Conservation (phyloP, 176 grass and related monocot genomes). For the Aegilops tauschii region DNA sequence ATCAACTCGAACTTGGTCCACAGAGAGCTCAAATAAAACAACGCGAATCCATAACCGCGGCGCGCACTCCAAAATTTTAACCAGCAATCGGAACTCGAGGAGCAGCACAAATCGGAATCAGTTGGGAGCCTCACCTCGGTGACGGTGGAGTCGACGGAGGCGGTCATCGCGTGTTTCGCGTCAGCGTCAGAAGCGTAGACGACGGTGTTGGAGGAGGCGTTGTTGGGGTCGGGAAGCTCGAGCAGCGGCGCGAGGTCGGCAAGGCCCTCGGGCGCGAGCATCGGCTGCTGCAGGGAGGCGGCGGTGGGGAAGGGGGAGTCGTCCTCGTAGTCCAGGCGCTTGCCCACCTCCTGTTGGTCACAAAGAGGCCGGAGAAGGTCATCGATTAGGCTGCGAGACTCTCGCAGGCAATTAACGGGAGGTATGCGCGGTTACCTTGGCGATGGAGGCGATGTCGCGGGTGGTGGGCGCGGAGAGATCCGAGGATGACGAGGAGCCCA, state of each 20-base stretch:
- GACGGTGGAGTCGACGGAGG: background rate
- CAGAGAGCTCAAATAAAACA: too few relatives aligned
- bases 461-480: background rate
- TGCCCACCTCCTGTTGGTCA: background rate
- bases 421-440: background rate
- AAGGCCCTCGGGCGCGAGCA: background rate
- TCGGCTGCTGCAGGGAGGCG: background rate
- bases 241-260: background rate
- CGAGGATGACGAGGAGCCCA: background rate
- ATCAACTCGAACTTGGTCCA: too few relatives aligned
- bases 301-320: background rate
- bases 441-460: background rate
- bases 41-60: too few relatives aligned
- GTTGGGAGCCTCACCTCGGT: background rate
- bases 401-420: background rate
- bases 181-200: background rate
- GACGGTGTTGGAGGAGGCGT: background rate
- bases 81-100: background rate
- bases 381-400: background rate
- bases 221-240: background rate
- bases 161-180: background rate
- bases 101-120: background rate
- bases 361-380: background rate
- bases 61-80: background rate
- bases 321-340: background rate